These are phyloP conservation scores for Citrus mangshanensis DNA, from an alignment of 345 rosid species.

Conservation along the genomic window DNA sequence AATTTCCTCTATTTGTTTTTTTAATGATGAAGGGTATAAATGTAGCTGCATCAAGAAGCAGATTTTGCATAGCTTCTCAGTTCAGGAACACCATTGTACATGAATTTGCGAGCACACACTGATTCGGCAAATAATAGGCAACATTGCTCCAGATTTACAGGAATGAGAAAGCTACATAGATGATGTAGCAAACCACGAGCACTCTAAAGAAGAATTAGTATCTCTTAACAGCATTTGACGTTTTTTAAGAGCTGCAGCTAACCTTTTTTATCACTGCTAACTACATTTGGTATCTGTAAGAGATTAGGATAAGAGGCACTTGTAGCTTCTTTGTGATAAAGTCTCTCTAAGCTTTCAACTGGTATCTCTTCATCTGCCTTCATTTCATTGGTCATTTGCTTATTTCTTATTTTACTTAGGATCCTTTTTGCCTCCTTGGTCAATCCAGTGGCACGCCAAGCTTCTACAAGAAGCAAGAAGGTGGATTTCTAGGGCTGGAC, in stretches of 20 bases:
- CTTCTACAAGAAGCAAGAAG: slow-evolving; percentile 41
- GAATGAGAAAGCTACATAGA: slow-evolving; percentile 31
- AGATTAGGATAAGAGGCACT: slow-evolving; percentile 19
- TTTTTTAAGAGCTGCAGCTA: slow-evolving; percentile 20
- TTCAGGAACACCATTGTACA: slow-evolving; percentile 47
- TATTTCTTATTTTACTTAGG: slow-evolving; percentile 27
- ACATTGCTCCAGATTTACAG: slow-evolving; percentile 51
- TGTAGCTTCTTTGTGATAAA: slow-evolving; percentile 40
- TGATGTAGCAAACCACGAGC: slow-evolving; percentile 29
- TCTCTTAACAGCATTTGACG: slow-evolving; percentile 29
- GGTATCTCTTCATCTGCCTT: slow-evolving; percentile 32
- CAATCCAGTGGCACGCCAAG: slow-evolving; percentile 54
- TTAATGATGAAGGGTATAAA: neutral
- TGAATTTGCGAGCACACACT: slow-evolving; percentile 47
- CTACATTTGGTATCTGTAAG: slow-evolving; percentile 32
- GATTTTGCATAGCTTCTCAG: slow-evolving; percentile 14
- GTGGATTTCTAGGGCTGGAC: slow-evolving; percentile 56
- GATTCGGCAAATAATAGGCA: slow-evolving; percentile 45
- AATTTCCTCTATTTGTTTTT: neutral
- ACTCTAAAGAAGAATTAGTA: slow-evolving; percentile 21
- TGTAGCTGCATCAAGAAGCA: neutral
- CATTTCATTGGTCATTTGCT: slow-evolving; percentile 10
- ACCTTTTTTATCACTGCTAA: slow-evolving; percentile 20
- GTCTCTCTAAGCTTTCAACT: slow-evolving; percentile 38
- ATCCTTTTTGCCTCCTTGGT: slow-evolving; percentile 47